Percentiles rank a stretch among this genome's conserved stretches.
Conservation (phyloP, 345 rosid genomes). For the Arabidopsis suecica region DNA sequence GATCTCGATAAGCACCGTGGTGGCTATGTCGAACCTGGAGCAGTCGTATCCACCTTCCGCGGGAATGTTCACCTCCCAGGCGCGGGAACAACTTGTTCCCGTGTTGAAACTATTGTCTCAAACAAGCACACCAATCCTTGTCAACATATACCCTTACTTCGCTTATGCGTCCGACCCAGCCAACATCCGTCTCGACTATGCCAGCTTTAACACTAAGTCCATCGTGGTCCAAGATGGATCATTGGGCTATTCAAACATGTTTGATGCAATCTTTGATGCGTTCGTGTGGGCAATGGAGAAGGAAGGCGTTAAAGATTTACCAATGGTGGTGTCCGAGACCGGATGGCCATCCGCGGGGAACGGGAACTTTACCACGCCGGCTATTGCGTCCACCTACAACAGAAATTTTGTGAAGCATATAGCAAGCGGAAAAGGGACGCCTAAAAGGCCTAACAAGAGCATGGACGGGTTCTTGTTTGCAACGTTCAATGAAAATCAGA, state of each 20-base stretch:
- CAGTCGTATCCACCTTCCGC: slow-evolving; percentile 54
- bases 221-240: slow-evolving; percentile 45
- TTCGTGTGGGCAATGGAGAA: slow-evolving; percentile 47
- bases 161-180: slow-evolving; percentile 41
- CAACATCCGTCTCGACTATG: slow-evolving; percentile 42
- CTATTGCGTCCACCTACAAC: slow-evolving; percentile 33
- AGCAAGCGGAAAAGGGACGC: slow-evolving; percentile 40
- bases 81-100: slow-evolving; percentile 19
- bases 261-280: slow-evolving; percentile 51
- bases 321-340: slow-evolving; percentile 46
- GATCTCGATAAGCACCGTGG: slow-evolving; percentile 39
- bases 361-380: slow-evolving; percentile 30
- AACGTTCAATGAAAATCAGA: slow-evolving; percentile 41
- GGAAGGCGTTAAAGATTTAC: slow-evolving; percentile 2
- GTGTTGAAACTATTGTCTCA: slow-evolving; percentile 35
- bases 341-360: slow-evolving; percentile 57
- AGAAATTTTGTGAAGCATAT: slow-evolving; percentile 33
- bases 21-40: slow-evolving; percentile 17
- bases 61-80: slow-evolving; percentile 21
- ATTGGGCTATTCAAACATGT: slow-evolving; percentile 44
- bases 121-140: slow-evolving; percentile 33
- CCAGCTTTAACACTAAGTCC: slow-evolving; percentile 4
- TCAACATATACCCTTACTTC: slow-evolving; percentile 58
- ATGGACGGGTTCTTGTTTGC: slow-evolving; percentile 29
- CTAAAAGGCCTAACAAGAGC: slow-evolving; percentile 39